A percentile compares a stretch with the other conserved stretches of the same genome.
Conservation (phyloP, 441 rosid genomes). For the Flueggea neowawraea region DNA sequence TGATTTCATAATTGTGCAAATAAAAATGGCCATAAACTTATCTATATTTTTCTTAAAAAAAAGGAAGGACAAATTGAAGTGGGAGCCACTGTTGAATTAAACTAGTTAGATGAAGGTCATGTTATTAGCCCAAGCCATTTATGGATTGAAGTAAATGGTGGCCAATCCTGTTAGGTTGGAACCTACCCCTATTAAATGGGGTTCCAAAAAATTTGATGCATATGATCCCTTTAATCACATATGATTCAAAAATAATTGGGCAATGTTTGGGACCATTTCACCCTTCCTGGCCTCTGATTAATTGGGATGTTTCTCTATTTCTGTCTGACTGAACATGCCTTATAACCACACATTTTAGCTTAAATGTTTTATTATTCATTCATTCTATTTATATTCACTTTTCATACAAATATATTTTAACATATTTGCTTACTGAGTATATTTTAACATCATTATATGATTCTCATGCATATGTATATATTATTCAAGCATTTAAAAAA, state of each 20-base stretch:
- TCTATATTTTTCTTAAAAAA: neutral
- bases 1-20: slow-evolving; percentile 19
- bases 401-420: no score
- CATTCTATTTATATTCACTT: no score
- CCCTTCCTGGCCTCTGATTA: neutral
- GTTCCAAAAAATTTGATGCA: slow-evolving; percentile 12
- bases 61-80: slow-evolving; percentile 37
- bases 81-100: slow-evolving; percentile 7
- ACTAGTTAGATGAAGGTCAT: slow-evolving; percentile 49
- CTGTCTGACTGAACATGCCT: neutral
- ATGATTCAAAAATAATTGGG: slow-evolving; percentile 1
- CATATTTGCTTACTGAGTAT: no score
- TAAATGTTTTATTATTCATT: no score
- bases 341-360: neutral
- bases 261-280: slow-evolving; percentile 17
- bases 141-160: slow-evolving; percentile 63
- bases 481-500: no score
- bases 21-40: slow-evolving; percentile 10
- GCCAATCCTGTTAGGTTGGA: slow-evolving; percentile 45
- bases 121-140: slow-evolving; percentile 43
- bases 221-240: slow-evolving; percentile 8
- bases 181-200: slow-evolving; percentile 42
- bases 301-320: neutral
- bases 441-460: no score
- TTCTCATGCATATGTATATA: no score